phyloP scores from a whole-genome alignment of 2,329 filamentous ascomycete species.

The Monilinia aucupariae region DNA sequence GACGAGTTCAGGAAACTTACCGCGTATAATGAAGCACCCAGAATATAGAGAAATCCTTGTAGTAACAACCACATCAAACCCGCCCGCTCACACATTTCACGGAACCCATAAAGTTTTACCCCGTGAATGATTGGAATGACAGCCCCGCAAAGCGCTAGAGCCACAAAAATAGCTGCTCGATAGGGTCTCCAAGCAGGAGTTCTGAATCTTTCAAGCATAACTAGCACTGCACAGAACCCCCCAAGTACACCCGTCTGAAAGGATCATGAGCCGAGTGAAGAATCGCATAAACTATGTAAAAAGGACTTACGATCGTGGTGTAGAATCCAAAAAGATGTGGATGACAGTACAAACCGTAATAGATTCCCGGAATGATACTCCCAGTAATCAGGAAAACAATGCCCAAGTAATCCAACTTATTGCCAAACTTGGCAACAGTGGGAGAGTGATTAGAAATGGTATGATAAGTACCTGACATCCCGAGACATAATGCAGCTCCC shows the following conservation, averaged over 20 bases:
- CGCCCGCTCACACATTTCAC: conserved; percentile 64
- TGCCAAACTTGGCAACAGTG: conserved; percentile 72
- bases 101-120: conserved; percentile 59
- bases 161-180: conserved; percentile 82
- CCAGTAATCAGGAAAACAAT: conserved; percentile 91
- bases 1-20: conserved; percentile 42
- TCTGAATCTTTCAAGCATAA: conserved; percentile 76
- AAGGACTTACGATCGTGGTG: conserved; percentile 43
- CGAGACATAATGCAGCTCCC: conserved; percentile 66
- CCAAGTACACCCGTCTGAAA: conserved; percentile 71
- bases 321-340: conserved; percentile 63
- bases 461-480: conserved; percentile 82
- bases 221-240: conserved; percentile 68
- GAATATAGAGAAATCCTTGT: conserved; percentile 78
- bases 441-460: conserved; percentile 79
- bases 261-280: conserved; percentile 2
- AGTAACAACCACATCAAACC: conserved; percentile 74
- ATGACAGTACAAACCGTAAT: conserved; percentile 76
- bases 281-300: not conserved
- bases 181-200: conserved; percentile 80
- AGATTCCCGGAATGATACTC: conserved; percentile 81
- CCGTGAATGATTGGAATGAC: conserved; percentile 80
- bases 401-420: conserved; percentile 90
- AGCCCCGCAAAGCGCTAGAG: conserved; percentile 71
- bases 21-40: conserved; percentile 81